Evolutionary conservation across 164 flowering plant genomes (phyloP).

Genomic region (Umbilicus rupestris): DNA sequence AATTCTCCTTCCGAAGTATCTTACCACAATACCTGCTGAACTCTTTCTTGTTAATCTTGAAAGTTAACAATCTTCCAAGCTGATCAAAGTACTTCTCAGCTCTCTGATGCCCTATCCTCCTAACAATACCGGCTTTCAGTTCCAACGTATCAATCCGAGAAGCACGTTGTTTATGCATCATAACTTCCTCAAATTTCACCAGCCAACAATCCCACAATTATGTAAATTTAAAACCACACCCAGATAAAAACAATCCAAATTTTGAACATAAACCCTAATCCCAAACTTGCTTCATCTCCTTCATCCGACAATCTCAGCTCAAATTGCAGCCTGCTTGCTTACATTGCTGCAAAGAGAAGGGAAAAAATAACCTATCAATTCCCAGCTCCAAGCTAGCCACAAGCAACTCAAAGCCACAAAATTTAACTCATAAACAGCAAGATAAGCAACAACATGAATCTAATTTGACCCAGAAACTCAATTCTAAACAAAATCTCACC

Average conservation of each 20-base stretch:
- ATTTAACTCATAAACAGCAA: no score
- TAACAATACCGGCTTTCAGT: conserved; percentile 44
- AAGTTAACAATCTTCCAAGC: conserved; percentile 37
- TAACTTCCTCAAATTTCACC: conserved; percentile 18
- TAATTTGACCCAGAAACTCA: no score
- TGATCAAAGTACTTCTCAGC: conserved; percentile 55
- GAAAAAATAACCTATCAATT: no score
- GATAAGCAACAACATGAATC: no score
- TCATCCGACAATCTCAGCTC: not conserved
- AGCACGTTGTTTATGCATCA: conserved; percentile 29
- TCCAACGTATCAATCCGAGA: conserved; percentile 48
- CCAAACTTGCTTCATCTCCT: not conserved
- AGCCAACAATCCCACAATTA: conserved; percentile 17
- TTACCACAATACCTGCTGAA: conserved; percentile 47
- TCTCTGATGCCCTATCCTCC: conserved; percentile 55
- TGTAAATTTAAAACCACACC: not conserved
- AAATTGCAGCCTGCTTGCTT: not conserved
- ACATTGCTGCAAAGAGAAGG: not conserved
- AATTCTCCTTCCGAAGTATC: conserved; percentile 63
- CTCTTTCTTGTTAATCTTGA: conserved; percentile 43
- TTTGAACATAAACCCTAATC: not conserved
- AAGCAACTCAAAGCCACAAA: no score
- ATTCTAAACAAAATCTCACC: no score
- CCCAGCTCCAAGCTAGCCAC: no score
- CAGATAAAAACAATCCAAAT: not conserved